A percentile compares a stretch with the other conserved stretches of the same genome.
Evolutionary conservation across 305 asterid genomes (phyloP).

Genomic region (Withania somnifera): DNA sequence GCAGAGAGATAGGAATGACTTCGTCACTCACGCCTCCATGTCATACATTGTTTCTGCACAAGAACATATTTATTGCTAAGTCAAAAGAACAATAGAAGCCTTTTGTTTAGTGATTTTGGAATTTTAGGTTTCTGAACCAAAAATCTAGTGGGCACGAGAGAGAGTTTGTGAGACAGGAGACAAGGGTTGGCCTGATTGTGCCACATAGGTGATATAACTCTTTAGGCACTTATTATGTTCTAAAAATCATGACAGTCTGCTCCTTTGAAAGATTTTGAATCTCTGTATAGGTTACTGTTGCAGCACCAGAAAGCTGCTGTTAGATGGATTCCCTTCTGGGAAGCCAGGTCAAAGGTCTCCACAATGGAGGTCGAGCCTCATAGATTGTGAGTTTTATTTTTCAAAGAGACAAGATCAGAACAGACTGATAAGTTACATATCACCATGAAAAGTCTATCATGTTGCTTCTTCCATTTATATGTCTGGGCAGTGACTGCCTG

Average conservation of each 20-base stretch:
- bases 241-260: background rate
- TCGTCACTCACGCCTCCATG: background rate
- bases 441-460: background rate
- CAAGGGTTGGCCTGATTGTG: background rate
- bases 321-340: background rate
- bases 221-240: background rate
- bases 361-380: background rate
- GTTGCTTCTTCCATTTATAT: background rate
- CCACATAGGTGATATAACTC: background rate
- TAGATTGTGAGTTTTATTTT: background rate
- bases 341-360: background rate
- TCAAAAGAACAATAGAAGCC: background rate
- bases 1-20: background rate
- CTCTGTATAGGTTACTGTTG: background rate
- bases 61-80: background rate
- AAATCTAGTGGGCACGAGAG: background rate
- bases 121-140: background rate
- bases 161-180: background rate
- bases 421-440: background rate
- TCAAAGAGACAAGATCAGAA: background rate
- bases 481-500: background rate
- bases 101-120: background rate
- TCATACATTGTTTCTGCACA: background rate
- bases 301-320: background rate
- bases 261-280: too few species aligned